These are phyloP conservation scores for Inga laurina DNA, from an alignment of 306 rosid genomes.

Conservation along the genomic window DNA sequence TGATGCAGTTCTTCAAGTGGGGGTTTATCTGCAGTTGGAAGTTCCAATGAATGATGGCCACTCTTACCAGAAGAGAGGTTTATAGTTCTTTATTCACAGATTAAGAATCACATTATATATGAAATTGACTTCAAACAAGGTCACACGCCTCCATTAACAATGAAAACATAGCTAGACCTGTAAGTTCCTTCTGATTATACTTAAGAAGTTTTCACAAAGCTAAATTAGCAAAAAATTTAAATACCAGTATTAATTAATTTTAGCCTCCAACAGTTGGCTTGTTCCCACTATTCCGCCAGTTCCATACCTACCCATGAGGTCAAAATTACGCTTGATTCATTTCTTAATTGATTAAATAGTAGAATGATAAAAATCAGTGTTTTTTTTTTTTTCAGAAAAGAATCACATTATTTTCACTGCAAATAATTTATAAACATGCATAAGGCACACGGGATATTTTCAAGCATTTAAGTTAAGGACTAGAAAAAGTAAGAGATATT, in stretches of 20 bases:
- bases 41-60: not conserved
- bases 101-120: slow-evolving; percentile 8
- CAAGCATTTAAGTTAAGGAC: no score
- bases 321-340: no score
- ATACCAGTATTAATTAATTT: no score
- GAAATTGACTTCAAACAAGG: slow-evolving; percentile 8
- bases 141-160: not conserved
- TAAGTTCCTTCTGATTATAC: not conserved
- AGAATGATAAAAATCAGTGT: no score
- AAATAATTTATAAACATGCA: not conserved
- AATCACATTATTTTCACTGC: no score
- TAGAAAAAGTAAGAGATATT: not conserved
- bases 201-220: slow-evolving; percentile 9
- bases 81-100: not conserved
- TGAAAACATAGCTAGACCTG: not conserved
- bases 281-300: not conserved
- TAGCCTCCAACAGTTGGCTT: not conserved
- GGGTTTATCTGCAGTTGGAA: slow-evolving; percentile 55
- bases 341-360: no score
- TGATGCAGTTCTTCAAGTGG: slow-evolving; percentile 59
- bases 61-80: not conserved
- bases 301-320: not conserved
- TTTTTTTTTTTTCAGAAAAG: no score
- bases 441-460: not conserved
- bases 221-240: not conserved